Conservation (phyloP, 2,329 filamentous ascomycete genomes). For the Rhinocladiella similis region DNA sequence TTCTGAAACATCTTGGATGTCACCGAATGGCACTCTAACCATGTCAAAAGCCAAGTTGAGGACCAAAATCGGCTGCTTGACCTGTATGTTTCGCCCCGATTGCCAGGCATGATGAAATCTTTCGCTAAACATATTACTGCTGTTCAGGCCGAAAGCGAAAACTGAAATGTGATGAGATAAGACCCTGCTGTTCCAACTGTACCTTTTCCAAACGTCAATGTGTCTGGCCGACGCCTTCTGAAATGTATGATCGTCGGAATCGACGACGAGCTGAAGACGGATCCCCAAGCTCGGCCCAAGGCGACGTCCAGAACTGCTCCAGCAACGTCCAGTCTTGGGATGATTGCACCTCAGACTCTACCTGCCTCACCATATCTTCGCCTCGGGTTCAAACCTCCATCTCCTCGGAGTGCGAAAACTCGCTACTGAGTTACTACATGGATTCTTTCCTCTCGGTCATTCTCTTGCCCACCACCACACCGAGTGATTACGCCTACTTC, state of each 20-base stretch:
- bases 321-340: background rate
- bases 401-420: background rate
- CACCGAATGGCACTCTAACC: background rate
- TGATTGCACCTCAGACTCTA: background rate
- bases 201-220: background rate
- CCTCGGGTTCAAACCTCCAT: background rate
- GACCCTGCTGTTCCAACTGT: background rate
- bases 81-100: background rate
- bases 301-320: background rate
- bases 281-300: background rate
- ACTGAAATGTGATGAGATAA: slow-evolving; percentile 4
- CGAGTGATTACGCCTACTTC: background rate
- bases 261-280: background rate
- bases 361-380: too few species aligned
- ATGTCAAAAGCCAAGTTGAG: slow-evolving; percentile 5
- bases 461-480: background rate
- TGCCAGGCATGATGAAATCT: background rate
- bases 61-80: slow-evolving; percentile 9
- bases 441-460: slow-evolving; percentile 1
- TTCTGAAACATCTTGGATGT: background rate
- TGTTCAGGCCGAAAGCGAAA: slow-evolving; percentile 1
- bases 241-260: slow-evolving; percentile 3
- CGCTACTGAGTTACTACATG: too few species aligned
- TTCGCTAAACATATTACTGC: background rate
- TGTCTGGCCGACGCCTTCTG: background rate